Base-by-base conservation (phyloP, 1,139 yeast species). In the Tardiomyces digboiensis region DNA sequence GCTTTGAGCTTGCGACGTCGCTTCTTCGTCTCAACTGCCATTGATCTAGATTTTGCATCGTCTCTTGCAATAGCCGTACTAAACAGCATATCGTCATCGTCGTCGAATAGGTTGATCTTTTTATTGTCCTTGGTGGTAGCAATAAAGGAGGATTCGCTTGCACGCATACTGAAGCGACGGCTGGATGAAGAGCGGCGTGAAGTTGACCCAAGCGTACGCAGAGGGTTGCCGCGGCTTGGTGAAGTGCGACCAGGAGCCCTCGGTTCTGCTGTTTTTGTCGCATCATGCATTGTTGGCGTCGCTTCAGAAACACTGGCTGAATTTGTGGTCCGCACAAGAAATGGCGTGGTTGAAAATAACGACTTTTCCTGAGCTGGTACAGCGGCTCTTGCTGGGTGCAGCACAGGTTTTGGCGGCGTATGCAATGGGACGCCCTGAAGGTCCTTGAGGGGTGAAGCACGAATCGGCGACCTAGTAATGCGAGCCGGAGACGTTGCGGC, bases 1-100 rank as follows among this genome's bases (percentile, higher is more conserved):
- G 33, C 33, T 16, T 26, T 26, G 33, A 26, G 33, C 10, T 26
- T 26, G 33, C 33, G 33, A 26, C 33, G 33, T n/a, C 33, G 33
- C 33, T 26, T 26, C 14, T 26, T 26, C 33, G 12, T n/a, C 8
- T 5, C 33, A 16, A 26, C 8, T n/a, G 33, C 8, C 5, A 16
- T n/a, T 5, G 33, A 4, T n/a, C 33, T n/a, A n/a, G n/a, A n/a
- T n/a, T n/a, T n/a, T n/a, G n/a, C n/a, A n/a, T n/a, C n/a, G n/a
- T n/a, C n/a, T n/a, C n/a, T n/a, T n/a, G n/a, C n/a, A n/a, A n/a
- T n/a, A 5, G 33, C 33, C 16, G 16, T 16, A 16, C 33, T 16
- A 26, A 26, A 26, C 8, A 26, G 10, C 5, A 26, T 4, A 16
- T 26, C 8, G 33, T 26, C 33, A 8, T 26, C 33, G 33, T 26